These are phyloP conservation scores for Hapsidospora chrysogenum DNA, from an alignment of 495 filamentous ascomycete genomes.

Conservation along the genomic window DNA sequence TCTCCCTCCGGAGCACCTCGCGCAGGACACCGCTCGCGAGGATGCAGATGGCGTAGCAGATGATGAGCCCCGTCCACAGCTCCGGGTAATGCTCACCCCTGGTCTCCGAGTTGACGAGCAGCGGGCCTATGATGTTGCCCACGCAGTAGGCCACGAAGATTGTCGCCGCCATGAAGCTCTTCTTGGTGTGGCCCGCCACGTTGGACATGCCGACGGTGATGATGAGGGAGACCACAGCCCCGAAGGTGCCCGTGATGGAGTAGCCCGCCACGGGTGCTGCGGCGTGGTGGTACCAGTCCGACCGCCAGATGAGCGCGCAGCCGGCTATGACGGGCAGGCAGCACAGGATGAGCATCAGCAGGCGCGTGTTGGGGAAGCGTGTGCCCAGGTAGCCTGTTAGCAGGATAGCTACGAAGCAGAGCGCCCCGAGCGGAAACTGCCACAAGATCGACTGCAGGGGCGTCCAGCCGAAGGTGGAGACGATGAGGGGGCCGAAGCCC, in stretches of 20 bases:
- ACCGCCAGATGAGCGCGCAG: constrained; percentile 59
- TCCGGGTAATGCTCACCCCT: constrained; percentile 49
- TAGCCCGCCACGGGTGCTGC: constrained; percentile 50
- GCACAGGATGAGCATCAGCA: constrained; percentile 43
- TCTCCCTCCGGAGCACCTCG: constrained; percentile 37
- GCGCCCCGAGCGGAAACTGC: constrained; percentile 53
- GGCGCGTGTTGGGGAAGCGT: constrained; percentile 42
- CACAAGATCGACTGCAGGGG: constrained; percentile 50
- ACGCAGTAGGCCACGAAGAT: constrained; percentile 63
- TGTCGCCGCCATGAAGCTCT: constrained; percentile 52
- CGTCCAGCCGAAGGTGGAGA: constrained; percentile 54
- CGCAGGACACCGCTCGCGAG: constrained; percentile 36
- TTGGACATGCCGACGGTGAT: constrained; percentile 55
- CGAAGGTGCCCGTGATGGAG: constrained; percentile 54
- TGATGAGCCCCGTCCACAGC: constrained; percentile 52
- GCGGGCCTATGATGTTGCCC: constrained; percentile 55
- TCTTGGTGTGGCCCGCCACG: constrained; percentile 64
- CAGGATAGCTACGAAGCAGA: constrained; percentile 48
- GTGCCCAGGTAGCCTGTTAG: constrained; percentile 45
- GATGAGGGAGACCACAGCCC: constrained; percentile 44
- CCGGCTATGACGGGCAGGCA: constrained; percentile 60
- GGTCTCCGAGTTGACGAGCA: constrained; percentile 45
- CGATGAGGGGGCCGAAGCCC: constrained; percentile 61
- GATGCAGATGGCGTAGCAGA: constrained; percentile 59
- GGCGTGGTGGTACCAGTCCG: constrained; percentile 44